These are phyloP conservation scores for Fragosphaeria purpurea DNA, from an alignment of 2,329 filamentous ascomycete genomes.

Conservation along the genomic window DNA sequence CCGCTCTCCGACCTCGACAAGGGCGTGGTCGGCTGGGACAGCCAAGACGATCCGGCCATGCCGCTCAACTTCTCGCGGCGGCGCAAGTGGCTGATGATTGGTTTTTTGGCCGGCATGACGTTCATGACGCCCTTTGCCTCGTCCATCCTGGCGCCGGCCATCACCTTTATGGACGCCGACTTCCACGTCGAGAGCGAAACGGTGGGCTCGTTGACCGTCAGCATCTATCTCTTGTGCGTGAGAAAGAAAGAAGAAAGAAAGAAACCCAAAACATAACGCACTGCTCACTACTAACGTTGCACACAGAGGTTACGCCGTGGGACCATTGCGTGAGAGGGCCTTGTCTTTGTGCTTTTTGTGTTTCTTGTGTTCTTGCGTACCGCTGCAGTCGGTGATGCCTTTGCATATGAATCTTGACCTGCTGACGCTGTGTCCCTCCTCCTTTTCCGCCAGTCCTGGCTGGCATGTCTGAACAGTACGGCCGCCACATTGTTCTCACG, in stretches of 20 bases:
- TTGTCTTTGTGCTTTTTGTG: too few relatives aligned
- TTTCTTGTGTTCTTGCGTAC: too few relatives aligned
- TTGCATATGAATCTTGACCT: too few relatives aligned
- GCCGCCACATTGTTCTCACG: slow-evolving; percentile 58
- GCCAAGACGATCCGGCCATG: slow-evolving; percentile 45
- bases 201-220: slow-evolving; percentile 44
- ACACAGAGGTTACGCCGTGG: slow-evolving; percentile 42
- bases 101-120: slow-evolving; percentile 49
- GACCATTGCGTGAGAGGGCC: slow-evolving; percentile 39
- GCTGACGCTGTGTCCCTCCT: slow-evolving; percentile 29
- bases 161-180: slow-evolving; percentile 31
- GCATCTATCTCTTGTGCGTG: slow-evolving; percentile 44
- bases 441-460: slow-evolving; percentile 28
- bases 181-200: slow-evolving; percentile 33
- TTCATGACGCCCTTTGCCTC: slow-evolving; percentile 57
- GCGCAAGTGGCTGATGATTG: slow-evolving; percentile 49
- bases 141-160: slow-evolving; percentile 46
- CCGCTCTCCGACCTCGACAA: slow-evolving; percentile 40
- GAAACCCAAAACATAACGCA: too few relatives aligned
- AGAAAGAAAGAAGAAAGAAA: slow-evolving; percentile 20
- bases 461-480: slow-evolving; percentile 14
- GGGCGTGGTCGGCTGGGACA: slow-evolving; percentile 51
- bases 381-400: too few relatives aligned
- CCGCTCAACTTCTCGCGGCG: slow-evolving; percentile 46
- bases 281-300: background rate